Evolutionary conservation across 2,329 filamentous ascomycete species (phyloP).

Genomic region (Coniella lustricola): DNA sequence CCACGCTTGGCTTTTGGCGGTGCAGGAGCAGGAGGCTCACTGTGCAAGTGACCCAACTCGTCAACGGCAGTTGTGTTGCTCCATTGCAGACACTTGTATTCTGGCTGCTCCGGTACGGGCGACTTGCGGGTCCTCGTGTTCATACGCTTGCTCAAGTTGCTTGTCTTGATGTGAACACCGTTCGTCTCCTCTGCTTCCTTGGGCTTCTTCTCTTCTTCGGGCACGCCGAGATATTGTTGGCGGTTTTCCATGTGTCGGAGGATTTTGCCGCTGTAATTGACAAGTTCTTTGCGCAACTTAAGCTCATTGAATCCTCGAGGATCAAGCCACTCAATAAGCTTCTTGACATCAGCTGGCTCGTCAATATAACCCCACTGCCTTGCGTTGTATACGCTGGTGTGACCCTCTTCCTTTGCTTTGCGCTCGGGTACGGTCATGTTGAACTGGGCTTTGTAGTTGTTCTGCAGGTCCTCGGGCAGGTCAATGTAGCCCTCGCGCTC

Average conservation of each 20-base stretch:
- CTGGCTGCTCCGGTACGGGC: conserved; percentile 38
- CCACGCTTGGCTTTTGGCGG: conserved; percentile 39
- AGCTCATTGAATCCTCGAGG: conserved; percentile 77
- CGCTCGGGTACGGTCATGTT: conserved; percentile 79
- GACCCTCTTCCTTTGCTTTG: conserved; percentile 77
- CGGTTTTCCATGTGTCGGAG: conserved; percentile 73
- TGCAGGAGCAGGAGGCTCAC: conserved; percentile 45
- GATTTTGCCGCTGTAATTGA: conserved; percentile 69
- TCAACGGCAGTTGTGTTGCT: conserved; percentile 51
- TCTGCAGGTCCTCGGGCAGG: conserved; percentile 60
- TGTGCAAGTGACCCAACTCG: conserved; percentile 51
- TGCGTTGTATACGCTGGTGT: conserved; percentile 69
- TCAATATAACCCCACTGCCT: conserved; percentile 89
- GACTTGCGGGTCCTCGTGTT: conserved; percentile 40
- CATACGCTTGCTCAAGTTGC: conserved; percentile 30
- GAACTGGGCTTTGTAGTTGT: conserved; percentile 70
- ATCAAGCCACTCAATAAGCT: conserved; percentile 82
- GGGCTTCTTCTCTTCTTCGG: conserved; percentile 33
- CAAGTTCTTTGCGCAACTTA: conserved; percentile 80
- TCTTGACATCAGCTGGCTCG: conserved; percentile 69
- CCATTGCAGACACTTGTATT: conserved; percentile 47
- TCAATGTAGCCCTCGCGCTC: conserved; percentile 85
- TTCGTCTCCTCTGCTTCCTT: conserved; percentile 18
- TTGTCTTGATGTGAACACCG: conserved; percentile 19
- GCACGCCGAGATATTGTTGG: conserved; percentile 58